Base-by-base conservation (phyloP, 768 basidiomycete species). In the Cyathus striatus region DNA sequence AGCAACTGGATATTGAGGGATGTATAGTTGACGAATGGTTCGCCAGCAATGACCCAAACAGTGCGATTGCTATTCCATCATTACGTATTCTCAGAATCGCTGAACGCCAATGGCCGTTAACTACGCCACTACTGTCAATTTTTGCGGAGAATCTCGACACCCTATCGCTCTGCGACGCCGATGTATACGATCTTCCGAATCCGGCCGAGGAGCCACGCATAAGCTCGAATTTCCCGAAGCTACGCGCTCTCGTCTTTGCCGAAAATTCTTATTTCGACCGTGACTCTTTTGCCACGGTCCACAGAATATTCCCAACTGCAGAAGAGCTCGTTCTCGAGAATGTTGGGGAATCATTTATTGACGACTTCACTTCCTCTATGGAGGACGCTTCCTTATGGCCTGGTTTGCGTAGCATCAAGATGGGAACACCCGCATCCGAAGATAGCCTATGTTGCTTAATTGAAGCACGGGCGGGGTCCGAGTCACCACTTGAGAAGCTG, bases 21-120 rank as follows among this genome's bases (percentile, higher is more conserved):
- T 43, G 52, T n/a, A 48, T 54, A 14, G 52, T 53, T 16, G 49
- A 47, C 45, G 49, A 49, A 14, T 58, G 56, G 56, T 54, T 54
- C 17, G 16, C 45, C 22, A 40, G 51, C 24, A 51, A 50, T 24
- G 40, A 45, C 14, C n/a, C 33, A 9, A 47, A 48, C 18, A 49
- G 52, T 17, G 44, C 46, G 25, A 50, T 56, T 23, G 26, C 33
- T 5, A 39, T 58, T 20, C 56, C 54, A n/a, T 49, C 52, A 16
- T 39, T 58, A 35, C 45, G 23, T n/a, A 34, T 41, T 20, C 46
- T 58, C 24, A 49, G 49, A 32, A 42, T 58, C 26, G 45, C 52
- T 23, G 56, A 58, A 40, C 54, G 50, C 37, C 49, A 49, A 23
- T 50, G 48, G 45, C 54, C 54, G 18, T 39, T 58, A 17, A 51